Base-by-base conservation (phyloP, 306 rosid genomes). In the Arachis hypogaea region DNA sequence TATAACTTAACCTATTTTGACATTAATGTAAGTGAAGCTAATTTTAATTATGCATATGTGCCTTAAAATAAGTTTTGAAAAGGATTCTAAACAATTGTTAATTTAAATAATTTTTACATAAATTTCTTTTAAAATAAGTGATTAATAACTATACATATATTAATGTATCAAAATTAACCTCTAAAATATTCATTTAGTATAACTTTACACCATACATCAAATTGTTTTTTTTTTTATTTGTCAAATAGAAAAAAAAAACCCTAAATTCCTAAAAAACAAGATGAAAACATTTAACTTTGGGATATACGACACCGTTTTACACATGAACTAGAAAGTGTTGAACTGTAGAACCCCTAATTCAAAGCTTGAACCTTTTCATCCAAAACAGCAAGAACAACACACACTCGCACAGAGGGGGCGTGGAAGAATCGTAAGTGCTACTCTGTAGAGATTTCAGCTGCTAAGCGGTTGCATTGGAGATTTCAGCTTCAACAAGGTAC, bases 401-500 rank as follows among this genome's bases (percentile, higher is more conserved):
- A 2, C 55, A 11, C 18, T 11, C 14, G n/a, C 55, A 5, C 5
- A 49, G 14, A 7, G 46, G 14, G 46, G 46, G 46, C 46, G 2
- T 43, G 46, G 46, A 46, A 46, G 51, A 49, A 49, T 49, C 55
- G 55, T 0, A 9, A 4, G 52, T 9, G 52, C 12, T 47, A 47
- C 14, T 47, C 5, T 47, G 4, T 11, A 47, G 11, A 47, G 9
- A 11, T 11, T 9, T 47, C 16, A 0, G 5, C 16, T 11, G 55
- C 14, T 49, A 49, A 3, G 2, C 60, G 41, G 12, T 51, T 18
- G 5, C 33, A 5, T 72, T 10, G 85, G 85, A 80, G 88, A 82
- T 73, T 66, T 83, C 76, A 87, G 80, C 72, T 89, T 83, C 84
- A 80, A 78, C 68, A 79, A 87, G 89, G 97, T 76, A 40, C n/a